Evolutionary conservation across 1,284 basidiomycete species (phyloP).

Genomic region (Ganoderma lingzhi): DNA sequence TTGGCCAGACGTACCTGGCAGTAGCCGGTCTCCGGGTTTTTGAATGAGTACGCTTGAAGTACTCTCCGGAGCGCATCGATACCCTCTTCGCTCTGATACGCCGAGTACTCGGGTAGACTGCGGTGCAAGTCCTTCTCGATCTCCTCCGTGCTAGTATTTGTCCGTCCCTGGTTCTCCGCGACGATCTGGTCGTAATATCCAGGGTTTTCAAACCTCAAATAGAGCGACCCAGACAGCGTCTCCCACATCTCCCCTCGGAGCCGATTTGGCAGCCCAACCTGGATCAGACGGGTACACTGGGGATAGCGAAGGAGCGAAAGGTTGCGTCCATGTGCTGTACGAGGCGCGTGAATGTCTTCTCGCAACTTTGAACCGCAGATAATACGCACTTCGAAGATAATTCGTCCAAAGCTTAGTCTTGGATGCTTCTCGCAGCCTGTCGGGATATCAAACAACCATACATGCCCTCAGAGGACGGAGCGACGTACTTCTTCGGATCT

Average conservation of each 20-base stretch:
- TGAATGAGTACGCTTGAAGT: constrained; percentile 96
- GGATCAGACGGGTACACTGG: constrained; percentile 94
- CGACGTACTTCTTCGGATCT: constrained; percentile 86
- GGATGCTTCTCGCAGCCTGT: constrained; percentile 91
- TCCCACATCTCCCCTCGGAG: constrained; percentile 99
- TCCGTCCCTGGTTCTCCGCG: constrained; percentile 81
- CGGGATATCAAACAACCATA: neutral
- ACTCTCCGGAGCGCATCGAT: constrained; percentile 89
- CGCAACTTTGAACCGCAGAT: neutral
- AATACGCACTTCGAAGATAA: constrained; percentile 79
- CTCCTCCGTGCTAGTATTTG: constrained; percentile 94
- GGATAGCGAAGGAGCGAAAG: constrained; percentile 95
- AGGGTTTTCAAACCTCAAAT: constrained; percentile 89
- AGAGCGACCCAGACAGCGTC: constrained; percentile 93
- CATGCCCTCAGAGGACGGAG: neutral
- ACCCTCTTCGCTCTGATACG: constrained; percentile 90
- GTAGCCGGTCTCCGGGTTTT: constrained; percentile 94
- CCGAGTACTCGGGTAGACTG: constrained; percentile 93
- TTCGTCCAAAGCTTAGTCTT: constrained; percentile 98
- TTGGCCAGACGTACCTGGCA: constrained; percentile 63
- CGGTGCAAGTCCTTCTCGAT: constrained; percentile 99
- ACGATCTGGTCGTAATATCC: constrained; percentile 87
- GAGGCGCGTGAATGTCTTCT: constrained; percentile 13
- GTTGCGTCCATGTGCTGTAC: constrained; percentile 84
- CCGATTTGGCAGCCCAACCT: constrained; percentile 96